Base-by-base conservation (phyloP, 2,329 filamentous ascomycete species). In the Trichophyton mentagrophytes region DNA sequence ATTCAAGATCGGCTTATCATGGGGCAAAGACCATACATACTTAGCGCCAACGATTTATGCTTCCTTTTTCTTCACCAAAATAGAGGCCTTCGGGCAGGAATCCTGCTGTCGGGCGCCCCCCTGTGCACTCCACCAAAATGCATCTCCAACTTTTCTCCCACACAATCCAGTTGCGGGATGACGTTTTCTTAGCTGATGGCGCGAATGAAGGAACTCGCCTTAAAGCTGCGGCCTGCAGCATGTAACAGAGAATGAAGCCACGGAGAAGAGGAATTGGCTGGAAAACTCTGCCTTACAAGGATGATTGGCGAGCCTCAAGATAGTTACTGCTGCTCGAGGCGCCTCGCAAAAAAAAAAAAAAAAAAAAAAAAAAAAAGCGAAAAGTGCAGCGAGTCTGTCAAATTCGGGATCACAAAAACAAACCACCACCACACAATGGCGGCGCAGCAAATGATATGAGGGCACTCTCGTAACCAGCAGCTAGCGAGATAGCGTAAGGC, bases 81-180 rank as follows among this genome's bases (percentile, higher is more conserved):
- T 7, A 44, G 9, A 38, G 46, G 22, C 20, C 27, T 55, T 55
- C n/a, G 30, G 49, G 49, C 49, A 55, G 27, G 25, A 55, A 55
- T 55, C 49, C 49, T 55, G 27, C 49, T 36, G 49, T 55, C 49
- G 49, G 49, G 49, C 49, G 49, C n/a, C 30, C 27, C 25, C 49
- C 20, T 36, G 27, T 36, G 27, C 33, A 13, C 49, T 55, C 49
- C 49, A 55, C 30, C 49, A 55, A 11, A 27, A 13, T 22, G 13
- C 27, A 13, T 33, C 49, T 55, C 27, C 27, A 55, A 27, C 25
- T 33, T 15, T 36, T 55, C 49, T 36, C 27, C 49, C 30, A 17
- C 27, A 17, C 27, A 44, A 17, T 7, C 40, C 15, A 6, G n/a
- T 17, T 55, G 13, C 13, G n/a, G 11, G 25, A 36, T 55, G 49